Conservation (phyloP, 2,329 filamentous ascomycete species). For the Monascus ruber region DNA sequence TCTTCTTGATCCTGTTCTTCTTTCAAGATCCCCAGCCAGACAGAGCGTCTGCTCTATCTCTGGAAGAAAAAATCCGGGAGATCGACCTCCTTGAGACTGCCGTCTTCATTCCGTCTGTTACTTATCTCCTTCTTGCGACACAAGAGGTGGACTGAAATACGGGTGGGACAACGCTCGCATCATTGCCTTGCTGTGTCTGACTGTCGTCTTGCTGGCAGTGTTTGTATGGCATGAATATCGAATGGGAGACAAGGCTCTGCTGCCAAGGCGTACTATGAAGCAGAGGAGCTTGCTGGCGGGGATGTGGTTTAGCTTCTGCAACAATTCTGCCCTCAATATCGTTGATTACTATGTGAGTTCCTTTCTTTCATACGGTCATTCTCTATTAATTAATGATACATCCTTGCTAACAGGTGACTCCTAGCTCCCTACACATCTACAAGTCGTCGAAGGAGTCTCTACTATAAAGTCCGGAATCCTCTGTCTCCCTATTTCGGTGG, state of each 20-base stretch:
- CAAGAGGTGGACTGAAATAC: conserved; percentile 27
- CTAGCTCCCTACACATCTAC: conserved; percentile 23
- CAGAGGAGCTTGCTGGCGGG: conserved; percentile 16
- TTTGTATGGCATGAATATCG: conserved; percentile 22
- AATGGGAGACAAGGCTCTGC: conserved; percentile 17
- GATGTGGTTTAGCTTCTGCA: conserved; percentile 12
- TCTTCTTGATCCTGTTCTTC: background rate
- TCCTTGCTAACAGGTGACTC: no score
- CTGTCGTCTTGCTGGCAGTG: conserved; percentile 17
- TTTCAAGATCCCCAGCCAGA: background rate
- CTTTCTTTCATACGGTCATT: no score
- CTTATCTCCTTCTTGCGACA: conserved; percentile 15
- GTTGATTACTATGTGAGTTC: conserved; percentile 12
- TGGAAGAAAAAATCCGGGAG: conserved; percentile 14
- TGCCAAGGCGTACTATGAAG: conserved; percentile 23
- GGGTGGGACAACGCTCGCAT: conserved; percentile 21
- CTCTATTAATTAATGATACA: no score
- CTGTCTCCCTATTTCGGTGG: conserved; percentile 7
- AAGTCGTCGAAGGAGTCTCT: conserved; percentile 12
- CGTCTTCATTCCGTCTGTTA: conserved; percentile 21
- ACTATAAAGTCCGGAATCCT: conserved; percentile 1
- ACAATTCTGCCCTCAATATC: conserved; percentile 12
- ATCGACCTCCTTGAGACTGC: conserved; percentile 23
- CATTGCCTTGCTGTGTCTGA: conserved; percentile 21
- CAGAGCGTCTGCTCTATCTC: background rate